phyloP scores from a whole-genome alignment of 2,329 filamentous ascomycete genomes.

The Cladophialophora carrionii region DNA sequence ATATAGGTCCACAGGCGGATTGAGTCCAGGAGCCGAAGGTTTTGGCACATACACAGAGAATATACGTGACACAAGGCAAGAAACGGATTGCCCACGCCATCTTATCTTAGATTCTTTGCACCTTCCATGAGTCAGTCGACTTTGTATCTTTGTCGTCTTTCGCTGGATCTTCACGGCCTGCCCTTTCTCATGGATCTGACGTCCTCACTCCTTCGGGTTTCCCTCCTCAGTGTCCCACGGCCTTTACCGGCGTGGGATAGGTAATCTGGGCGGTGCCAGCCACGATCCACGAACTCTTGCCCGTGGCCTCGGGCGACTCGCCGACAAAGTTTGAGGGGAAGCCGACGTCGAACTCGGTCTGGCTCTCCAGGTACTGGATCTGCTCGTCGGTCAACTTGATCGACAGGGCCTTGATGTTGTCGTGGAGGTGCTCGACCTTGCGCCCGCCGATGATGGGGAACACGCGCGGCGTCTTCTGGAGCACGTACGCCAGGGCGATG shows the following conservation, averaged over 20 bases:
- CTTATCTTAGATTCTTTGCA: neutral
- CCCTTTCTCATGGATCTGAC: neutral
- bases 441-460: slow-evolving; percentile 74
- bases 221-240: too few species aligned
- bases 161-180: neutral
- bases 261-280: slow-evolving; percentile 19
- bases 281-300: slow-evolving; percentile 12
- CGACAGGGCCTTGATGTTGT: slow-evolving; percentile 68
- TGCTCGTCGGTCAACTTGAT: slow-evolving; percentile 58
- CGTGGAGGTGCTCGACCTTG: slow-evolving; percentile 69
- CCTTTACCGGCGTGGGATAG: slow-evolving; percentile 14
- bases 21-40: neutral
- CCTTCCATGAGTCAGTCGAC: neutral
- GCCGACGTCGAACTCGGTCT: slow-evolving; percentile 59
- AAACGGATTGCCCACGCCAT: neutral
- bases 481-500: slow-evolving; percentile 72
- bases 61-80: neutral
- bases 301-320: slow-evolving; percentile 16
- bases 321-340: slow-evolving; percentile 54
- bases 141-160: neutral
- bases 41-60: neutral
- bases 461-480: slow-evolving; percentile 71
- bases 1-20: neutral
- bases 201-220: too few species aligned
- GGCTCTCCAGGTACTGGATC: slow-evolving; percentile 58